A percentile compares a stretch with the other conserved stretches of the same genome.
These are phyloP conservation scores for Dictyostelium citrinum DNA, from an alignment of 78 protist species.

Conservation along the genomic window DNA sequence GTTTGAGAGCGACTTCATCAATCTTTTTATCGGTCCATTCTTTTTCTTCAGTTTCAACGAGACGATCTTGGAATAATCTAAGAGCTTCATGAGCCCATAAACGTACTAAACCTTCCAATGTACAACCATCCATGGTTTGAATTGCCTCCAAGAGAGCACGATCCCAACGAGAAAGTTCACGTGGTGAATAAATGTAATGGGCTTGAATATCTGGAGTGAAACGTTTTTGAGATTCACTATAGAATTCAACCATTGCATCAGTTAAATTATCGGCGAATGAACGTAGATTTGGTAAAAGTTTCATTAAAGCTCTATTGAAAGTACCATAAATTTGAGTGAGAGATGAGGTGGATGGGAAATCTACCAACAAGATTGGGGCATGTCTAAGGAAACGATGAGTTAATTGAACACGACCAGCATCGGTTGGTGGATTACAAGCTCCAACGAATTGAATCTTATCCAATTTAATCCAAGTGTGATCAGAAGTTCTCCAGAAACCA, in stretches of 20 bases:
- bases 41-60: slow-evolving; percentile 89
- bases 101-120: slow-evolving; percentile 89
- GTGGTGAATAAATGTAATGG: slow-evolving; percentile 98
- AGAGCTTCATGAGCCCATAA: slow-evolving; percentile 97
- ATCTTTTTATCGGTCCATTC: slow-evolving; percentile 90
- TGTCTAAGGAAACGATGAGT: slow-evolving; percentile 93
- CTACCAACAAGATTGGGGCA: slow-evolving; percentile 96
- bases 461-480: slow-evolving; percentile 88
- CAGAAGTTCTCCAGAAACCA: slow-evolving; percentile 95
- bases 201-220: slow-evolving; percentile 96
- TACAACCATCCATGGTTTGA: slow-evolving; percentile 74
- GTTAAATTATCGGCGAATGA: slow-evolving; percentile 88
- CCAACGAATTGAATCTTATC: slow-evolving; percentile 95
- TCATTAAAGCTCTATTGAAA: slow-evolving; percentile 93
- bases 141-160: slow-evolving; percentile 92
- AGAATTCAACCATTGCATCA: slow-evolving; percentile 96
- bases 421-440: slow-evolving; percentile 99
- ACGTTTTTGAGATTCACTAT: slow-evolving; percentile 84
- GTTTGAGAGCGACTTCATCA: slow-evolving; percentile 64
- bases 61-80: slow-evolving; percentile 97
- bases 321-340: slow-evolving; percentile 97
- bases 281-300: slow-evolving; percentile 83
- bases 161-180: slow-evolving; percentile 98
- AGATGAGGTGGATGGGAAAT: slow-evolving; percentile 96
- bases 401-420: slow-evolving; percentile 97